Conservation (phyloP, 495 filamentous ascomycete genomes). For the Xylaria telfairii region DNA sequence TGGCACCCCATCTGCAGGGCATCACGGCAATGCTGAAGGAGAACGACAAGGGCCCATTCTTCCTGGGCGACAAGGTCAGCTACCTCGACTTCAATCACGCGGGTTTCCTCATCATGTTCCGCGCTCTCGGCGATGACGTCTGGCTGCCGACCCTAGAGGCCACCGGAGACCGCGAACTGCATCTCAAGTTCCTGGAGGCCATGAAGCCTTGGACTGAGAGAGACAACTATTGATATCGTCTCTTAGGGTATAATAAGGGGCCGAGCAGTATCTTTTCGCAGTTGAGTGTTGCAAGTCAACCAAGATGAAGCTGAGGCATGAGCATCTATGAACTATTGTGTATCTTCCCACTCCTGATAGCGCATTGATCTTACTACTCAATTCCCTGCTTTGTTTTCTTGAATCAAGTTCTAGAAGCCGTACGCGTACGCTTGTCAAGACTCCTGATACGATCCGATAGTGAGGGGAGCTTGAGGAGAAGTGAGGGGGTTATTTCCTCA, state of each 20-base stretch:
- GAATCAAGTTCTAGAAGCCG: not conserved
- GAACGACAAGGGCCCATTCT: constrained; percentile 56
- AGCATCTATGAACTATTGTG: not conserved
- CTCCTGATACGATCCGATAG: not conserved
- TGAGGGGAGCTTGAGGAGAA: constrained; percentile 1
- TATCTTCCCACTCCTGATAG: not conserved
- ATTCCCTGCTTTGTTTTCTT: not conserved
- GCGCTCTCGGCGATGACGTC: constrained; percentile 39
- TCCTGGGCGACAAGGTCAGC: constrained; percentile 42
- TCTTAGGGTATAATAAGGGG: not conserved
- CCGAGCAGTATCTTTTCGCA: not conserved
- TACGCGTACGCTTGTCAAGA: not conserved
- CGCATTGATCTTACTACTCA: not conserved
- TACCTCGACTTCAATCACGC: constrained; percentile 54
- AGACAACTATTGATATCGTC: constrained; percentile 29
- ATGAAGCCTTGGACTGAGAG: constrained; percentile 47
- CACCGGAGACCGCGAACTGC: constrained; percentile 42
- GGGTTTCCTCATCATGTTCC: constrained; percentile 44
- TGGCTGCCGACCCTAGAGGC: constrained; percentile 41
- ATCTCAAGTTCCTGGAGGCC: constrained; percentile 46
- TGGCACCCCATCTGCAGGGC: constrained; percentile 43
- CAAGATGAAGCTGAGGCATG: not conserved
- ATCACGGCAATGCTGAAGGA: constrained; percentile 57
- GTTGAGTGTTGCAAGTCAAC: not conserved
- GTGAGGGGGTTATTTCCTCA: constrained; percentile 11